Percentiles rank a stretch among this genome's conserved stretches.
These are phyloP conservation scores for Penicillium sp. DNA, from an alignment of 2,329 filamentous ascomycete genomes.

Conservation along the genomic window DNA sequence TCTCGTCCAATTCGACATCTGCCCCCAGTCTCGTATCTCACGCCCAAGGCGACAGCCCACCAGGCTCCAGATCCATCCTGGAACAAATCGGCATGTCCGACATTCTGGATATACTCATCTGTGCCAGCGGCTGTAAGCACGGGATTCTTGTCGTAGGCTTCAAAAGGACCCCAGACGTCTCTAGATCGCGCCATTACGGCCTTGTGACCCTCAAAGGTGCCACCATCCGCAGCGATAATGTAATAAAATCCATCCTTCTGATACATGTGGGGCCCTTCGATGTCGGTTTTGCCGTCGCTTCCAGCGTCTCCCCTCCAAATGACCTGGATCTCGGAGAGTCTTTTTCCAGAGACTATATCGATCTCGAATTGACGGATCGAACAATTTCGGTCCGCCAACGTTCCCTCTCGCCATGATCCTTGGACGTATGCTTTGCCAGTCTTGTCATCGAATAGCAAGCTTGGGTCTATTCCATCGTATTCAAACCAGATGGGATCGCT, in stretches of 20 bases:
- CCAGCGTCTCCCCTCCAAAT: slow-evolving; percentile 12
- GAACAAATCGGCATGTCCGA: slow-evolving; percentile 60
- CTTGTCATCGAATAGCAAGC: slow-evolving; percentile 36
- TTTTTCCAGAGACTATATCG: slow-evolving; percentile 5
- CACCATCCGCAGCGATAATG: slow-evolving; percentile 28
- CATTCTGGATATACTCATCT: slow-evolving; percentile 49
- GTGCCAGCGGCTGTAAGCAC: slow-evolving; percentile 45
- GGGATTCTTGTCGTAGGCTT: slow-evolving; percentile 41
- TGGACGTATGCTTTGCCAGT: background rate
- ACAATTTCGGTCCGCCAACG: background rate
- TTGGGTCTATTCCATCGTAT: slow-evolving; percentile 46
- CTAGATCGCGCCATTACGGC: slow-evolving; percentile 32
- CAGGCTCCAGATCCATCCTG: slow-evolving; percentile 53
- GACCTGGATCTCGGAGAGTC: slow-evolving; percentile 1
- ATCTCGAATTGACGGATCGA: slow-evolving; percentile 12
- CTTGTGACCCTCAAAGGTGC: slow-evolving; percentile 30
- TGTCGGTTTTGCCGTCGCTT: background rate
- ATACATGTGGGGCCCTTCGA: slow-evolving; percentile 33
- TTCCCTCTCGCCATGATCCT: slow-evolving; percentile 16
- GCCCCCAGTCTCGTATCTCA: background rate
- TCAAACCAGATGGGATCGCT: slow-evolving; percentile 42
- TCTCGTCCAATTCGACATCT: background rate
- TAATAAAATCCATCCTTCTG: slow-evolving; percentile 34
- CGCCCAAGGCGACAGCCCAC: slow-evolving; percentile 52
- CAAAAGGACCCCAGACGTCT: slow-evolving; percentile 40